Evolutionary conservation across 2,329 filamentous ascomycete species (phyloP).

Genomic region (Botryotinia calthae): DNA sequence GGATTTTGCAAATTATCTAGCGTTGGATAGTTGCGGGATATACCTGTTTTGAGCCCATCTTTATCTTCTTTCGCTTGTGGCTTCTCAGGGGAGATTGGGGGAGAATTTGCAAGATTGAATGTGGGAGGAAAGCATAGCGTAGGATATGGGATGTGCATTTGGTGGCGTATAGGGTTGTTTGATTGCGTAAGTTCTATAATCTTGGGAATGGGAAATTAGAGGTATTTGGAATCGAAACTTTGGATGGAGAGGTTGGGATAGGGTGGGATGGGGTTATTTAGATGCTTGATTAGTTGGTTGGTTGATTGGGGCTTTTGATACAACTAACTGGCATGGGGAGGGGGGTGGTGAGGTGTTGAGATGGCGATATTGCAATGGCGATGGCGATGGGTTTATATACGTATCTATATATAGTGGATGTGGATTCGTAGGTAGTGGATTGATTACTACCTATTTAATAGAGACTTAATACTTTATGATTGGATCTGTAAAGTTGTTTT

Average conservation of each 20-base stretch:
- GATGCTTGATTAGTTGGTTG: background rate
- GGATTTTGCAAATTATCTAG: background rate
- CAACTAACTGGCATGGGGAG: background rate
- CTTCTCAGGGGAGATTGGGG: background rate
- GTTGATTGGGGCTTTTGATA: background rate
- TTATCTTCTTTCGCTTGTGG: background rate
- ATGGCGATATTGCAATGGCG: background rate
- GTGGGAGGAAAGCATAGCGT: constrained; percentile 1
- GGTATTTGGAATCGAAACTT: background rate
- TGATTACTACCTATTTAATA: constrained; percentile 2
- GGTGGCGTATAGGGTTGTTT: background rate
- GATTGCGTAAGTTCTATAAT: background rate
- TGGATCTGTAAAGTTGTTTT: background rate
- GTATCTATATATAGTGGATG: background rate
- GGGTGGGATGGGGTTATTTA: background rate
- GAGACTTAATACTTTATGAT: background rate
- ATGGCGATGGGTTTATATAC: background rate
- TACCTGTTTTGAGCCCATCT: background rate
- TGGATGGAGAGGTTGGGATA: background rate
- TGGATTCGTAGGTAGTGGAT: background rate
- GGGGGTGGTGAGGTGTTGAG: background rate
- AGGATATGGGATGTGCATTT: constrained; percentile 1
- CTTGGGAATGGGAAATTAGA: background rate
- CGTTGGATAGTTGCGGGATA: background rate
- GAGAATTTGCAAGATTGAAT: background rate